Base-by-base conservation (phyloP, 108 stramenopile genomes). In the Skeletonema potamos region DNA sequence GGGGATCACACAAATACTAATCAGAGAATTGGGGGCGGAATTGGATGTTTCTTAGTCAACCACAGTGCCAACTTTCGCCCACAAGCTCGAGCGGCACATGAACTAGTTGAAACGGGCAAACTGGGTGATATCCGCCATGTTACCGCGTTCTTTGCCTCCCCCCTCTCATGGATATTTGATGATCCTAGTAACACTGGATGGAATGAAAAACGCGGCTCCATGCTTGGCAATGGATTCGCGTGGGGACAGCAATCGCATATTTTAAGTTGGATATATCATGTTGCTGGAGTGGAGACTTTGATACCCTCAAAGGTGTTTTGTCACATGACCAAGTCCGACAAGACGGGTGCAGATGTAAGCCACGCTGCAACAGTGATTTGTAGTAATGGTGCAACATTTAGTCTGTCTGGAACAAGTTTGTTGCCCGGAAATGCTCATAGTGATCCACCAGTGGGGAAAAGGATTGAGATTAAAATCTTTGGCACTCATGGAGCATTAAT, bases 161-260 rank as follows among this genome's bases (percentile, higher is more conserved):
- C 90, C 4, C 69, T 91, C 6, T 82, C 69, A 9, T 87, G 83
- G 85, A 79, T 91, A 22, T 81, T 81, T 39, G 79, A 81, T 28
- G 74, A 81, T 39, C 68, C 74, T 0, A 24, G 43, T 27, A 81
- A 76, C 70, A 76, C 37, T 12, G 74, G 72, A 4, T 74, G 83
- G 77, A 51, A 88, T 81, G 87, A 87, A 74, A 46, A 41, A 54
- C 77, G 83, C 81, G 46, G 55, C 55, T 58, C 58, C 15, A 91
- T 91, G 90, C 51, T 88, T 9, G 90, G 90, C 0, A 91, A 91
- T 79, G 90, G 90, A 13, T 88, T 92, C 77, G 83, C 75, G 5
- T 89, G 88, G 88, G 90, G 88, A 11, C 90, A 92, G 39, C 67
- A 72, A 22, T 80, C 77, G 12, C 90, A 92, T 85, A 18, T 86